Evolutionary conservation across 257 asterid genomes (phyloP), one percentile per base, ranked within the genome.

Genomic region (Fraxinus americana): DNA sequence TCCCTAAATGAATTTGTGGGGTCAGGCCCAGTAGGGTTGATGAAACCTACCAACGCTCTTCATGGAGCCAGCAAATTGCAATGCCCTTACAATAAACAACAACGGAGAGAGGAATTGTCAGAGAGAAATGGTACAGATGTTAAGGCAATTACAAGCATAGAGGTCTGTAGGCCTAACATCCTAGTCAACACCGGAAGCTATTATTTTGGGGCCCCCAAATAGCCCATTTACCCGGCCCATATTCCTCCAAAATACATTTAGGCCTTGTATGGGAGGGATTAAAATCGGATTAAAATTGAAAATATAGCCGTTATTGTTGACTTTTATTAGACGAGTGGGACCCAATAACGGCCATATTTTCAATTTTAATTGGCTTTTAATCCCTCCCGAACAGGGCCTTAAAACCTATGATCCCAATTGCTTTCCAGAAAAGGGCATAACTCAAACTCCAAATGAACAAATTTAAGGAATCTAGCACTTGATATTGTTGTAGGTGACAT

Each of bases 201-300:
- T 89, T 92, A 89, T 89, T 91, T 89, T 83, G 83, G 97, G 94
- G 91, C 82, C 94, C 95, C 95, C 81, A 85, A 83, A 30, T 52
- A 80, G 74, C 85, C 83, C 88, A 83, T 59, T 88, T 82, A 73
- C 88, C 38, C 73, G 52, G 85, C 93, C 98, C 93, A 85, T 88
- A 11, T 63, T 83, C 84, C 85, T 78, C 63, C 41, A 1, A 23
- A 25, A 63, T 69, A 12, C 41, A 43, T 43, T 38, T 38, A n/a
- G n/a, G n/a, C n/a, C n/a, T n/a, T n/a, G n/a, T n/a, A n/a, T n/a
- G n/a, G n/a, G n/a, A n/a, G n/a, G n/a, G n/a, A n/a, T n/a, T n/a
- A n/a, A n/a, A n/a, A n/a, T n/a, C n/a, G n/a, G n/a, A n/a, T n/a
- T n/a, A n/a, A n/a, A n/a, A n/a, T n/a, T n/a, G n/a, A n/a, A n/a